A percentile compares a stretch with the other conserved stretches of the same genome.
These are phyloP conservation scores for Rhododendron ferrugineum DNA, from an alignment of 148 eudicot species.

Conservation along the genomic window DNA sequence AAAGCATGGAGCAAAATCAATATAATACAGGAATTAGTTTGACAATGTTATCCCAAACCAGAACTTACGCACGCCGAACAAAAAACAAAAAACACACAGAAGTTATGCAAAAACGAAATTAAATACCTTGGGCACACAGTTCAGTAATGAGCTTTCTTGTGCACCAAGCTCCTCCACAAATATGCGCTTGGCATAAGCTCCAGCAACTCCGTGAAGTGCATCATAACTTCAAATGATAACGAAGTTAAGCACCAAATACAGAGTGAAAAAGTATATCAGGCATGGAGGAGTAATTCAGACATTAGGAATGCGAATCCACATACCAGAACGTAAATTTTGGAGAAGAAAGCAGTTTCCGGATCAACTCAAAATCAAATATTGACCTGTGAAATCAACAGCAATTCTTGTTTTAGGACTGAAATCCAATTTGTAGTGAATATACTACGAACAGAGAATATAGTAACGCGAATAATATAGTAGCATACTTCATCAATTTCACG, in stretches of 20 bases:
- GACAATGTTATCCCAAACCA: neutral
- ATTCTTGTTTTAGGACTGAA: neutral
- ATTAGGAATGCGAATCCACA: conserved; percentile 5
- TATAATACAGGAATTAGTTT: neutral
- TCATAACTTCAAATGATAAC: conserved; percentile 53
- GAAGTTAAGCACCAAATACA: conserved; percentile 6
- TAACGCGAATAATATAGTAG: neutral
- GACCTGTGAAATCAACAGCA: conserved; percentile 39
- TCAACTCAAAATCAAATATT: conserved; percentile 78
- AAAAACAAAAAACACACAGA: neutral
- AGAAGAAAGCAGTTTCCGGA: conserved; percentile 70
- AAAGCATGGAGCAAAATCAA: neutral
- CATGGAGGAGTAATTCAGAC: neutral
- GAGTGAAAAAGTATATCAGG: neutral
- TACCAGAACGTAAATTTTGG: conserved; percentile 94
- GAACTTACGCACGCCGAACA: neutral
- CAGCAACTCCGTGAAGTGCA: conserved; percentile 96
- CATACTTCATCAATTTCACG: conserved; percentile 92
- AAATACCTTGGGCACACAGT: conserved; percentile 83
- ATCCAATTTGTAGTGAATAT: neutral
- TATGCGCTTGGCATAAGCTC: conserved; percentile 86
- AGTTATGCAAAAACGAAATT: neutral
- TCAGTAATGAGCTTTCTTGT: conserved; percentile 62
- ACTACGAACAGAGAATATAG: neutral
- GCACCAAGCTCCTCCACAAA: conserved; percentile 95